Percentiles rank a stretch among this genome's conserved stretches.
These are phyloP conservation scores for California macrophylla DNA, from an alignment of 441 rosid species.

Conservation along the genomic window DNA sequence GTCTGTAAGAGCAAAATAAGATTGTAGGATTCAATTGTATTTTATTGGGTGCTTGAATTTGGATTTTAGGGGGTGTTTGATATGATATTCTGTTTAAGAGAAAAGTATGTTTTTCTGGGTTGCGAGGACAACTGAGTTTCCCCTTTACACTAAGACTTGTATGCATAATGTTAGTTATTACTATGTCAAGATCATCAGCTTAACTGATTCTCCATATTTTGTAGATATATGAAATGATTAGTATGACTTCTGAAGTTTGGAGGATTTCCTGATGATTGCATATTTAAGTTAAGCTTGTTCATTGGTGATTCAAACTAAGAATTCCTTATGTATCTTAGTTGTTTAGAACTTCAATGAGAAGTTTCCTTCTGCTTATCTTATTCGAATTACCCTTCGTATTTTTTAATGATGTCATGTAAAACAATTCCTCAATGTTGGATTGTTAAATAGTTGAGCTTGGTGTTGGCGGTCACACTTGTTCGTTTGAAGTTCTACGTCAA, in stretches of 20 bases:
- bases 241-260: neutral
- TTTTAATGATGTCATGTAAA: neutral
- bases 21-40: neutral
- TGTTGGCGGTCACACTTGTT: neutral
- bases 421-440: neutral
- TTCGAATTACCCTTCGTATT: neutral
- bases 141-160: neutral
- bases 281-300: neutral
- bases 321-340: neutral
- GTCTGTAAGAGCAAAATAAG: neutral
- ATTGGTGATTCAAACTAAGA: neutral
- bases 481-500: constrained; percentile 3
- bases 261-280: neutral
- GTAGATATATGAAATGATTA: neutral
- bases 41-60: no score
- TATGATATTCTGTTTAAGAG: neutral
- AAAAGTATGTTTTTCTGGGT: no score
- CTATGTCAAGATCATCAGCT: neutral
- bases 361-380: neutral
- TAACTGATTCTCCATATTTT: neutral
- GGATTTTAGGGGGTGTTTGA: no score
- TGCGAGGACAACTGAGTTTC: neutral
- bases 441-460: neutral
- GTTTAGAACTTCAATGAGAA: neutral
- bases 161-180: neutral